phyloP scores from a whole-genome alignment of 1,139 yeast species.

The Arxiozyma heterogenica region DNA sequence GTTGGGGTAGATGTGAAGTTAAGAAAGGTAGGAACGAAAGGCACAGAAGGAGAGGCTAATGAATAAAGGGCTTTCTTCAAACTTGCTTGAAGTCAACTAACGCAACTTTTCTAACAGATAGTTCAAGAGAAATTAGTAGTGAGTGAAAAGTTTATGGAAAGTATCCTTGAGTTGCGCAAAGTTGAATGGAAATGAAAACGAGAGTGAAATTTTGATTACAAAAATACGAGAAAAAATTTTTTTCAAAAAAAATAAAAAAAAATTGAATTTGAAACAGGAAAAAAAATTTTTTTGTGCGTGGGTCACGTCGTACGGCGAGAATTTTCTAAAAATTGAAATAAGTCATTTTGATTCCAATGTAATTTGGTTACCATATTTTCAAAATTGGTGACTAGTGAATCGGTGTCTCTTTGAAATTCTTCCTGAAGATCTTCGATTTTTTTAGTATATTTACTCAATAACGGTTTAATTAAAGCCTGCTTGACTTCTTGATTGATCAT shows the following conservation, averaged over 20 bases:
- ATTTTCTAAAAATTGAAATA: neutral
- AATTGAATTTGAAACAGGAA: neutral
- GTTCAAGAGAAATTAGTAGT: neutral
- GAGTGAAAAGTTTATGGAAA: neutral
- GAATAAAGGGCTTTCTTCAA: neutral
- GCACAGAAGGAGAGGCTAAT: neutral
- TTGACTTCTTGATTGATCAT: constrained; percentile 33
- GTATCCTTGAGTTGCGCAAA: neutral
- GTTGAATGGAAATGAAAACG: neutral
- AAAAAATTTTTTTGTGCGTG: constrained; percentile 2
- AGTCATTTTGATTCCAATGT: constrained; percentile 1
- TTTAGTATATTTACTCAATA: constrained; percentile 30
- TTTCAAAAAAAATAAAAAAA: too few relatives aligned
- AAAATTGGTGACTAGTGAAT: constrained; percentile 30
- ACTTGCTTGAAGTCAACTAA: too few relatives aligned
- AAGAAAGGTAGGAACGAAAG: neutral
- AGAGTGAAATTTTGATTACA: too few relatives aligned
- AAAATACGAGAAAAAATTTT: too few relatives aligned
- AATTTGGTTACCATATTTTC: constrained; percentile 20
- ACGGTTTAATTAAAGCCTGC: constrained; percentile 27
- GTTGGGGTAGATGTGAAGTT: neutral
- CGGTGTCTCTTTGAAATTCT: constrained; percentile 31
- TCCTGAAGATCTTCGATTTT: constrained; percentile 28
- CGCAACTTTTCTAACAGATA: too few relatives aligned
- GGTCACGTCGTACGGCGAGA: constrained; percentile 2